These are phyloP conservation scores for Tetraselmis chui DNA, from an alignment of 139 green algal genomes.

Conservation along the genomic window DNA sequence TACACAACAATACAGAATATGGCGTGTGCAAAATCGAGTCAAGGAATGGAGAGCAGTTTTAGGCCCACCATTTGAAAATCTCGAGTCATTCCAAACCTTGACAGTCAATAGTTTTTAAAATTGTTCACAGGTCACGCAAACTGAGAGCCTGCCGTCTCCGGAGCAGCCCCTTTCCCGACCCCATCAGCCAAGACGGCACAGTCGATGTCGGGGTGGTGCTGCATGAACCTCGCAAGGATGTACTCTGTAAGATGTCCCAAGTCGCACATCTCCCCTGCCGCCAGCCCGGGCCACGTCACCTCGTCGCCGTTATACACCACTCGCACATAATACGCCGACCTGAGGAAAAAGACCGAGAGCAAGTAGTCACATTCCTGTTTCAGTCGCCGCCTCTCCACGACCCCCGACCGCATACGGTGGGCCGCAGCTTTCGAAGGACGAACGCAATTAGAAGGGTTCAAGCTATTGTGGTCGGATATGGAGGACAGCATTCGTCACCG, in stretches of 20 bases:
- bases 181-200: neutral
- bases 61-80: conserved; percentile 41
- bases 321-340: neutral
- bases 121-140: neutral
- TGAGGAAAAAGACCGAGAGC: no score
- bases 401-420: no score
- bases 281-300: neutral
- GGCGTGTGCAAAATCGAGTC: no score
- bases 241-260: neutral
- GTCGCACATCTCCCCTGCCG: neutral
- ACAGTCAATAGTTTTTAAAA: neutral
- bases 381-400: no score
- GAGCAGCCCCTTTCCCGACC: neutral
- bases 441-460: no score
- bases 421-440: no score
- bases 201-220: neutral
- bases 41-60: no score
- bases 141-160: neutral
- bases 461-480: no score
- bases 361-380: no score
- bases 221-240: neutral
- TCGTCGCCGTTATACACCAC: neutral
- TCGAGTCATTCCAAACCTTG: neutral
- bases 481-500: no score
- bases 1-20: no score